Evolutionary conservation across 768 basidiomycete genomes (phyloP).

Genomic region (Macrolepiota fuliginosa): DNA sequence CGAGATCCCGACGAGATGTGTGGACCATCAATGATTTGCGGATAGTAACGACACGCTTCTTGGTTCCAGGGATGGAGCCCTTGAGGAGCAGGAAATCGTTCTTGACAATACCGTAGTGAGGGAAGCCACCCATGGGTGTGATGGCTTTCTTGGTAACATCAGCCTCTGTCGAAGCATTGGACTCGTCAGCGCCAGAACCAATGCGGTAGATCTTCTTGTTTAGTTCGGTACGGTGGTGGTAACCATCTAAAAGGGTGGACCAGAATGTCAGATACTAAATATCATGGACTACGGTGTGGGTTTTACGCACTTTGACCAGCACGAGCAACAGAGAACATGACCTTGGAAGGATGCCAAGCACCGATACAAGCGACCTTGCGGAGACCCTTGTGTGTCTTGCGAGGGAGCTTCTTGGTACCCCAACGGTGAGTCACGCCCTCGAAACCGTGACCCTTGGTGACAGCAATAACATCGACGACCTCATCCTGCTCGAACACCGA

Average conservation of each 20-base stretch:
- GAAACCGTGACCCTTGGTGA: slow-evolving; percentile 99
- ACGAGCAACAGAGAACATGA: slow-evolving; percentile 99
- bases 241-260: slow-evolving; percentile 60
- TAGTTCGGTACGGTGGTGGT: slow-evolving; percentile 95
- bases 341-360: slow-evolving; percentile 98
- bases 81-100: slow-evolving; percentile 98
- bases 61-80: slow-evolving; percentile 92
- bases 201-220: slow-evolving; percentile 99
- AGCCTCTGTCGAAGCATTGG: slow-evolving; percentile 90
- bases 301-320: slow-evolving; percentile 91
- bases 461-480: slow-evolving; percentile 94
- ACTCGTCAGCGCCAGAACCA: slow-evolving; percentile 72
- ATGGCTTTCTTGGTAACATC: slow-evolving; percentile 93
- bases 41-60: slow-evolving; percentile 97
- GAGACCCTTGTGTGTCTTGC: slow-evolving; percentile 99
- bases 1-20: slow-evolving; percentile 93
- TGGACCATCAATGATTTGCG: slow-evolving; percentile 97
- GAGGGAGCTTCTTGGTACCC: slow-evolving; percentile 98
- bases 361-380: slow-evolving; percentile 99
- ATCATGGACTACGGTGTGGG: neutral
- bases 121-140: slow-evolving; percentile 99
- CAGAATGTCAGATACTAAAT: slow-evolving; percentile 7
- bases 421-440: slow-evolving; percentile 99
- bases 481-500: slow-evolving; percentile 96
- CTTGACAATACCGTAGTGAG: slow-evolving; percentile 97